Percentiles rank a stretch among this genome's conserved stretches.
These are phyloP conservation scores for Backusella liffmaniae DNA, from an alignment of 192 early-diverging fungal genomes.

Conservation along the genomic window DNA sequence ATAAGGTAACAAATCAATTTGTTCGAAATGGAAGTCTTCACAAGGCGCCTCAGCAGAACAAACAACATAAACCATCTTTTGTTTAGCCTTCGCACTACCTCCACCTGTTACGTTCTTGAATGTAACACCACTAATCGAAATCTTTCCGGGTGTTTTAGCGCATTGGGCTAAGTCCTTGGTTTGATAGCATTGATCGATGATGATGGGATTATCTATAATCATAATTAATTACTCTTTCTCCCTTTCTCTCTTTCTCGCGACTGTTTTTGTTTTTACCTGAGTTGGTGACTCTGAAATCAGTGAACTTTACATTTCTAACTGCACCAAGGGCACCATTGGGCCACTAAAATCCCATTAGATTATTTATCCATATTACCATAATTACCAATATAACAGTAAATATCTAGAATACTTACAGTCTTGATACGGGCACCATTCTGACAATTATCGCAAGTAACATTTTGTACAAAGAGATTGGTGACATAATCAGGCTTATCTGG, in stretches of 20 bases:
- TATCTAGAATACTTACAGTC: background rate
- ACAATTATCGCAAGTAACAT: background rate
- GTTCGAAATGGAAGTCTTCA: background rate
- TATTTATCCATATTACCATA: background rate
- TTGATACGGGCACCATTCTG: slow-evolving; percentile 10
- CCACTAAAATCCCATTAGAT: background rate
- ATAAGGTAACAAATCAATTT: background rate
- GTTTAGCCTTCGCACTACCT: background rate
- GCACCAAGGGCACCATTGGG: background rate
- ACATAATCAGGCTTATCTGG: background rate
- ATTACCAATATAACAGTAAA: background rate
- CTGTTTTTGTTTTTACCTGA: background rate
- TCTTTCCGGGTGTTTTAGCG: background rate
- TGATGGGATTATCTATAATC: background rate
- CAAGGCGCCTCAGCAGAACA: background rate
- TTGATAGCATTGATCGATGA: background rate
- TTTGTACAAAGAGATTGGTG: background rate
- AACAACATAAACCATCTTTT: background rate
- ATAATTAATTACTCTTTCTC: background rate
- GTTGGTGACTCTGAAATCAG: slow-evolving; percentile 2
- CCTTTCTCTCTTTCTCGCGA: background rate
- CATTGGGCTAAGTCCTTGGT: background rate
- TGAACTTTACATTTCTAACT: background rate
- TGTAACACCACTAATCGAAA: background rate
- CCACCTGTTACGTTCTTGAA: background rate